Conservation (phyloP, 2,329 filamentous ascomycete species). For the Niveomyces coronatus region DNA sequence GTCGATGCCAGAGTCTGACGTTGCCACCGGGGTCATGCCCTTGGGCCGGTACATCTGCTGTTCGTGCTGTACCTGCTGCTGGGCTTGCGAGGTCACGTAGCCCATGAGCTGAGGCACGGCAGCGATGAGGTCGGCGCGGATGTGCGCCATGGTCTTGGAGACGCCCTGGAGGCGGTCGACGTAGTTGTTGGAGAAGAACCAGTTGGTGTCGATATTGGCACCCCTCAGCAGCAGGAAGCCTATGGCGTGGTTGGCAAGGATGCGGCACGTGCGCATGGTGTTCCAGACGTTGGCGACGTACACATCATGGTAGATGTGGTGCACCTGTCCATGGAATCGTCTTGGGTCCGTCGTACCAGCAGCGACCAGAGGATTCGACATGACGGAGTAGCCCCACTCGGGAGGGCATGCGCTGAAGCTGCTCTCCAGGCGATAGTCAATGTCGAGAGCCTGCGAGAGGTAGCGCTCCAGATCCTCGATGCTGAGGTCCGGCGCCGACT, state of each 20-base stretch:
- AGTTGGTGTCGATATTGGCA: slow-evolving; percentile 9
- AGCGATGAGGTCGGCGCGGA: slow-evolving; percentile 8
- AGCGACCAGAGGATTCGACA: neutral
- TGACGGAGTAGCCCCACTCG: slow-evolving; percentile 8
- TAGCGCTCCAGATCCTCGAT: slow-evolving; percentile 9
- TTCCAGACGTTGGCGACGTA: slow-evolving; percentile 10
- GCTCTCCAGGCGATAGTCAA: slow-evolving; percentile 10
- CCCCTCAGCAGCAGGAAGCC: slow-evolving; percentile 7
- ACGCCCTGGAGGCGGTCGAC: slow-evolving; percentile 8
- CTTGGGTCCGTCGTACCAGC: neutral
- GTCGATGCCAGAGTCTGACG: slow-evolving; percentile 7
- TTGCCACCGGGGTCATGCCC: slow-evolving; percentile 5
- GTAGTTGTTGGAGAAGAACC: slow-evolving; percentile 11
- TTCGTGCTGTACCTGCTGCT: slow-evolving; percentile 10
- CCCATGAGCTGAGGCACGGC: slow-evolving; percentile 9
- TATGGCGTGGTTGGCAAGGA: slow-evolving; percentile 10
- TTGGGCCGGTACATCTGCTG: slow-evolving; percentile 10
- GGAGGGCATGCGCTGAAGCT: slow-evolving; percentile 7
- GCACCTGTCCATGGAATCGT: slow-evolving; percentile 5
- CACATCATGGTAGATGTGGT: slow-evolving; percentile 10
- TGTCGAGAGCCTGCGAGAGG: slow-evolving; percentile 8
- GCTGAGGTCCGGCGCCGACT: slow-evolving; percentile 1
- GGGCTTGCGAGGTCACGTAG: slow-evolving; percentile 8
- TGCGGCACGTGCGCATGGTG: slow-evolving; percentile 9
- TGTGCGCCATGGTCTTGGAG: slow-evolving; percentile 6